Base-by-base conservation (phyloP, 768 basidiomycete genomes). In the Neoboletus subvelutipes region DNA sequence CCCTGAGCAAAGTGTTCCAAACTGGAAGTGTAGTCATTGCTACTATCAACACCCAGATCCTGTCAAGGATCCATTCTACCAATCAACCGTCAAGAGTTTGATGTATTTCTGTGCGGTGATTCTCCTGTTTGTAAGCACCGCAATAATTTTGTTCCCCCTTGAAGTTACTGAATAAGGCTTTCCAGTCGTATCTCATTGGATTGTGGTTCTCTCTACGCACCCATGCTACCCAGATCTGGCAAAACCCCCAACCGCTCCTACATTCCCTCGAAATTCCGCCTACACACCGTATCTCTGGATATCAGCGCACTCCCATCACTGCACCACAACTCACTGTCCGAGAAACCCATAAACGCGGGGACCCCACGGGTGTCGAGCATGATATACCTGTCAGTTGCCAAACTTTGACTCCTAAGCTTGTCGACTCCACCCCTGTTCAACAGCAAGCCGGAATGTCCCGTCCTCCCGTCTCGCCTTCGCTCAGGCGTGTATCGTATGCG, bases 181-280 rank as follows among this genome's bases (percentile, higher is more conserved):
- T 17, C 22, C 45, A 98, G 94, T 98, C 97, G 1, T 99, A 99
- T 72, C 83, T 98, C 45, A 84, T 98, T 57, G 97, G 97, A 36
- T 79, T 98, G 1, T 98, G 97, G 97, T 99, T 99, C 78, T 98
- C 97, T 39, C 84, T 99, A 18, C 88, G 93, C 46, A 99, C 97
- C 1, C 97, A 99, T 69, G 97, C 97, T 8, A 87, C 90, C 15
- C 97, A 98, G 70, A 99, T 99, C 64, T 99, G 97, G 97, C 94
- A 98, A 70, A 98, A 98, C 69, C 95, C 95, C 3, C 94, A 90
- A 58, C 88, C 86, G 47, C 78, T 94, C 3, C 73, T 94, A 51
- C 84, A 92, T 37, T 76, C 83, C 3, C 72, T 83, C 50, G 90
- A 92, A 43, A 66, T 87, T 18, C 78, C 83, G 6, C 69, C 76